Evolutionary conservation across 2,329 filamentous ascomycete species (phyloP).

Genomic region (Pseudogymnoascus sp.): DNA sequence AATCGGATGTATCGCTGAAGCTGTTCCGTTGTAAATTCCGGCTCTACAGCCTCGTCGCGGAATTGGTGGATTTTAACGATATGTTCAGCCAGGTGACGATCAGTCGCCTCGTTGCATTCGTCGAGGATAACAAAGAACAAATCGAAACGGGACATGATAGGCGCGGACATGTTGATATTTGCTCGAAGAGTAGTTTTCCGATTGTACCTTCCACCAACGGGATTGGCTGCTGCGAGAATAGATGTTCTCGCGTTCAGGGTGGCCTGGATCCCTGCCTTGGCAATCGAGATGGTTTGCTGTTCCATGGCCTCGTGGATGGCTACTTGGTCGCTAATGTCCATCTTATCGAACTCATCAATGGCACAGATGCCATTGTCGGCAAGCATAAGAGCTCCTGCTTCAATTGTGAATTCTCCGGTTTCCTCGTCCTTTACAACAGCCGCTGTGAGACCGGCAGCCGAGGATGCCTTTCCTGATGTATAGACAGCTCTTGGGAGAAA

Average conservation of each 20-base stretch:
- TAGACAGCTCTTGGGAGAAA: slow-evolving; percentile 96
- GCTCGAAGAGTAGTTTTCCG: slow-evolving; percentile 85
- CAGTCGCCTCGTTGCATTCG: slow-evolving; percentile 87
- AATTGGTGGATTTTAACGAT: slow-evolving; percentile 92
- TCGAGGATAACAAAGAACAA: slow-evolving; percentile 97
- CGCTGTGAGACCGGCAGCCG: slow-evolving; percentile 91
- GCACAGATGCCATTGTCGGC: slow-evolving; percentile 95
- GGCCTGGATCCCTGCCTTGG: slow-evolving; percentile 95
- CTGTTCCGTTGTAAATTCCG: slow-evolving; percentile 93
- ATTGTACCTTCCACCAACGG: slow-evolving; percentile 93
- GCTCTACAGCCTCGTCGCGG: slow-evolving; percentile 81
- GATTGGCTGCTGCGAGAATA: slow-evolving; percentile 93
- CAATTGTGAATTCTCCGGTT: slow-evolving; percentile 97
- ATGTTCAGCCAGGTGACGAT: slow-evolving; percentile 85
- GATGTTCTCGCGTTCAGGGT: slow-evolving; percentile 92
- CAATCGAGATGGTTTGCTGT: slow-evolving; percentile 98
- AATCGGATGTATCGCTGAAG: slow-evolving; percentile 96
- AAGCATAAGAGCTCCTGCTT: slow-evolving; percentile 94
- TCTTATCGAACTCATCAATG: slow-evolving; percentile 99
- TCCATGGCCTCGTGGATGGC: slow-evolving; percentile 99
- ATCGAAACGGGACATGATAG: slow-evolving; percentile 99
- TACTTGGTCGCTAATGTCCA: slow-evolving; percentile 95
- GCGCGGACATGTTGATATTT: slow-evolving; percentile 98
- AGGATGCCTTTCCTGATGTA: slow-evolving; percentile 95
- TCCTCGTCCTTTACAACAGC: slow-evolving; percentile 97